A percentile compares a stretch with the other conserved stretches of the same genome.
Conservation (phyloP, 108 stramenopile genomes). For the Stephanodiscus minutulus region DNA sequence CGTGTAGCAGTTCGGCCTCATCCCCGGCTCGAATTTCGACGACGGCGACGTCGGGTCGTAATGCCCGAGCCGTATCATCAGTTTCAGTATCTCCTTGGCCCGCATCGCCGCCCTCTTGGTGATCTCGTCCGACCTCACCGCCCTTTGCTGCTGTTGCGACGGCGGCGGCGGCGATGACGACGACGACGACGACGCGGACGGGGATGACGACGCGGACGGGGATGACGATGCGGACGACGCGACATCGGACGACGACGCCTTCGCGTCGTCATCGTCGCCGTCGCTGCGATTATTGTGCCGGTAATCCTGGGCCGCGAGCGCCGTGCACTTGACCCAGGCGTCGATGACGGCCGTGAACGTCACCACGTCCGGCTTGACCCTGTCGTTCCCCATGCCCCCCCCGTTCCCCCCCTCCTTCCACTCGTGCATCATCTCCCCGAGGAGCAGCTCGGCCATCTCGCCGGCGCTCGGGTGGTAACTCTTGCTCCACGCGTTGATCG, state of each 20-base stretch:
- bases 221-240: not conserved
- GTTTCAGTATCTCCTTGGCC: slow-evolving; percentile 42
- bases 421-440: slow-evolving; percentile 62
- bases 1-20: slow-evolving; percentile 55
- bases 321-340: slow-evolving; percentile 57
- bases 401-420: slow-evolving; percentile 36
- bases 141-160: slow-evolving; percentile 10
- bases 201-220: not conserved
- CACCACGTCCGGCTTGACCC: slow-evolving; percentile 68
- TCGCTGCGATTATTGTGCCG: not conserved
- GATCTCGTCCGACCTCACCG: slow-evolving; percentile 36
- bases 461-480: slow-evolving; percentile 47
- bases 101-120: slow-evolving; percentile 40
- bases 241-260: not conserved
- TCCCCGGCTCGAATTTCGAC: slow-evolving; percentile 34
- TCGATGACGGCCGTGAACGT: slow-evolving; percentile 67
- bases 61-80: slow-evolving; percentile 51
- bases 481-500: slow-evolving; percentile 76
- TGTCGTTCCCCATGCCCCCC: slow-evolving; percentile 26
- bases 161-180: not conserved
- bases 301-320: slow-evolving; percentile 46
- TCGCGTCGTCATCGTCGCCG: not conserved
- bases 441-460: slow-evolving; percentile 57
- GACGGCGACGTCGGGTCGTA: slow-evolving; percentile 20
- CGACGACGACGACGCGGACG: not conserved